Base-by-base conservation (phyloP, 192 early-diverging fungal species). In the Pilaira anomala region DNA sequence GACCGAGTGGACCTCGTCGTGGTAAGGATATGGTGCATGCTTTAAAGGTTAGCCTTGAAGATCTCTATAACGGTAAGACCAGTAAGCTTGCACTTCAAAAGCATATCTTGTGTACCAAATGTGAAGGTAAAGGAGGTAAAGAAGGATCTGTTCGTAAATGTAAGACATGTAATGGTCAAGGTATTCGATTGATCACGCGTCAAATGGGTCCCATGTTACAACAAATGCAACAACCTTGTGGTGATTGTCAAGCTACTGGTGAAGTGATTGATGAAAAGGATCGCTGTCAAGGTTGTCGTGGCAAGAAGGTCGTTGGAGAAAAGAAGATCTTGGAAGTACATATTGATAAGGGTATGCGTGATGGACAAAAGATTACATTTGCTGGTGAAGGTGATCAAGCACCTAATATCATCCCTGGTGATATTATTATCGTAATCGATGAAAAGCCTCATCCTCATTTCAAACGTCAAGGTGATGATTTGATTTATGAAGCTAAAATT, bases 131-230 rank as follows among this genome's bases (percentile, higher is more conserved):
- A 71, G 98, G 98, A 60, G 96, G 96, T 45, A 97, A 97, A 79
- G 95, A 93, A 60, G 96, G 89, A 14, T 87, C 94, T 12, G 91
- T 92, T 50, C 86, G 86, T 80, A 76, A 83, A 26, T 99, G 98
- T 76, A 44, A 54, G 24, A 83, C 77, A 22, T 99, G 98, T 83
- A 69, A 87, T 41, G 98, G 98, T 41, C 85, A 88, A 56, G 98
- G 98, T 80, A 79, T 96, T 62, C 90, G 89, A 77, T 79, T 96
- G 24, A 85, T 89, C 59, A 81, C 96, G 62, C 82, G 96, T 50
- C 94, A 98, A 74, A 90, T 99, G 80, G 98, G 98, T 24, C 98
- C 98, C 19, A 98, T 99, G 96, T 89, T 99, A 60, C 98, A 99
- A 84, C 98, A 98, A 82, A 93, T 98, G 80, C 98, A 99, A 77